Conservation (phyloP, 768 basidiomycete genomes). For the Cytidiella melzeri region DNA sequence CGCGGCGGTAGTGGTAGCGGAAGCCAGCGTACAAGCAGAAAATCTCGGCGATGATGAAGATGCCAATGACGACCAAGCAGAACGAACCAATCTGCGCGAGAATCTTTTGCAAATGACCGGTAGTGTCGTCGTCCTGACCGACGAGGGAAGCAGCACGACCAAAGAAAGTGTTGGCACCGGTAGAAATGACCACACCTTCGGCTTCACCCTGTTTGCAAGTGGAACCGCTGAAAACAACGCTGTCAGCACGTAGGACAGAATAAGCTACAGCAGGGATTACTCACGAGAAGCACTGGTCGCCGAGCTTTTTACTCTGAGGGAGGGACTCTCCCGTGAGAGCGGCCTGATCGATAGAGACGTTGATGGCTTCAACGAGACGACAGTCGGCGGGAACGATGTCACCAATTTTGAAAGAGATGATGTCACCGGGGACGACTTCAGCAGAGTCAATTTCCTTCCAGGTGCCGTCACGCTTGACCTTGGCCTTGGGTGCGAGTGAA, state of each 20-base stretch:
- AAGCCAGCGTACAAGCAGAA: slow-evolving; percentile 90
- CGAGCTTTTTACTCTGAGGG: slow-evolving; percentile 85
- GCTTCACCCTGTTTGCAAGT: slow-evolving; percentile 99
- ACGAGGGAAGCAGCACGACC: slow-evolving; percentile 97
- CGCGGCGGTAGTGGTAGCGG: slow-evolving; percentile 85
- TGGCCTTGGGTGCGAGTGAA: slow-evolving; percentile 96
- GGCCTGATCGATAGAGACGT: slow-evolving; percentile 97
- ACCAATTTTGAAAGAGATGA: slow-evolving; percentile 98
- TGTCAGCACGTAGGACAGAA: slow-evolving; percentile 8
- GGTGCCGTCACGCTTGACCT: slow-evolving; percentile 76
- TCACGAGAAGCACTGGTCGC: slow-evolving; percentile 97
- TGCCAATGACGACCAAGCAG: slow-evolving; percentile 93
- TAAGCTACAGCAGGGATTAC: slow-evolving; percentile 28
- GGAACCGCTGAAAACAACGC: slow-evolving; percentile 57
- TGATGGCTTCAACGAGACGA: slow-evolving; percentile 93
- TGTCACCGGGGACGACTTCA: slow-evolving; percentile 89
- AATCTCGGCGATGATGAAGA: slow-evolving; percentile 93
- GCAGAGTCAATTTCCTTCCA: slow-evolving; percentile 93
- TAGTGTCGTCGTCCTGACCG: slow-evolving; percentile 95
- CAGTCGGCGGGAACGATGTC: slow-evolving; percentile 98
- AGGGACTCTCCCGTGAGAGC: slow-evolving; percentile 97
- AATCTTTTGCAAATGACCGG: slow-evolving; percentile 98
- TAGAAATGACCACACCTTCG: slow-evolving; percentile 97
- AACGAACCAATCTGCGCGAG: slow-evolving; percentile 96
- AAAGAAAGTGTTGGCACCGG: slow-evolving; percentile 97